Evolutionary conservation across 2,329 filamentous ascomycete genomes (phyloP).

Genomic region (Exophiala calicioides): DNA sequence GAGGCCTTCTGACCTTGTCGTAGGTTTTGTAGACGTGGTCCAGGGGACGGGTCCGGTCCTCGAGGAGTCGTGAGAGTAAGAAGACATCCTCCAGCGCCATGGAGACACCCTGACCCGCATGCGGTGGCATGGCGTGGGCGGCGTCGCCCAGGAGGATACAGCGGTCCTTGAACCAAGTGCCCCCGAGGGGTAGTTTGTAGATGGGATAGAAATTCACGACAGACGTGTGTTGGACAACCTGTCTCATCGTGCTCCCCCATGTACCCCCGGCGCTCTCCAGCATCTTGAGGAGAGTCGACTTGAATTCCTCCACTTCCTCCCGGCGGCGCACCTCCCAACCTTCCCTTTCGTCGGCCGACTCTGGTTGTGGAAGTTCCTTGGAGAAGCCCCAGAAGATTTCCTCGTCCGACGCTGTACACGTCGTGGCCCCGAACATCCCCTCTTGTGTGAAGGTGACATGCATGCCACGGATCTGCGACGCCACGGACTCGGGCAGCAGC

Average conservation of each 20-base stretch:
- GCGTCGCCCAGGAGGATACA: conserved; percentile 19
- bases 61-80: conserved; percentile 4
- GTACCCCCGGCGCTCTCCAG: conserved; percentile 32
- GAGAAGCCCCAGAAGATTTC: conserved; percentile 38
- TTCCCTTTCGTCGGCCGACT: conserved; percentile 33
- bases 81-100: conserved; percentile 23
- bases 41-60: conserved; percentile 6
- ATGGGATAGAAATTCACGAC: conserved; percentile 41
- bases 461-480: conserved; percentile 31
- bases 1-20: conserved; percentile 36
- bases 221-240: conserved; percentile 24
- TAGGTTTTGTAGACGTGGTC: conserved; percentile 31
- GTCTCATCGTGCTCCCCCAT: conserved; percentile 32
- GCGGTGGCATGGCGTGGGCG: conserved; percentile 23
- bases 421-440: conserved; percentile 34
- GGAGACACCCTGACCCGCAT: conserved; percentile 15
- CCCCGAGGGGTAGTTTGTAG: conserved; percentile 38
- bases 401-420: conserved; percentile 32
- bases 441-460: conserved; percentile 31
- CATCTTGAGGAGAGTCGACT: conserved; percentile 30
- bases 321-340: conserved; percentile 34
- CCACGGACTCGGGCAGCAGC: conserved; percentile 32
- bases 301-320: conserved; percentile 34
- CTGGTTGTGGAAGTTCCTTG: conserved; percentile 33
- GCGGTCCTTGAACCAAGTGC: conserved; percentile 34